Conservation (phyloP, 2,329 filamentous ascomycete species). For the Hypoxylon sp. region DNA sequence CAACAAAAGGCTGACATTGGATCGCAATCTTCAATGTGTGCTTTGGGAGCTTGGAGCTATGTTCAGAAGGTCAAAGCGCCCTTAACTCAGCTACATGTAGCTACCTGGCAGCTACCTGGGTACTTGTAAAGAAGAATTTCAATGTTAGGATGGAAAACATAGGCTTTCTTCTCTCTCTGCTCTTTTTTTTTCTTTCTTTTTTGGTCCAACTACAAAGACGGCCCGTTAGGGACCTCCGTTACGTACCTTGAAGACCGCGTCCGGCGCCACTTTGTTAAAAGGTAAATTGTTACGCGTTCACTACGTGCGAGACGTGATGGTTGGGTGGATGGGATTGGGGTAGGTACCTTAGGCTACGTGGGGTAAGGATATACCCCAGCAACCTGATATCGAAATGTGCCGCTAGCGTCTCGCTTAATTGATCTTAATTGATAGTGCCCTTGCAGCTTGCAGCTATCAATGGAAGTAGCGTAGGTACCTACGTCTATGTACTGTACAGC, state of each 20-base stretch:
- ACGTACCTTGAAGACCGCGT: slow-evolving; percentile 19
- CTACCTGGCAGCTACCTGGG: too few species aligned
- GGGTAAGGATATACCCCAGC: slow-evolving; percentile 26
- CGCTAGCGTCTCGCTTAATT: slow-evolving; percentile 31
- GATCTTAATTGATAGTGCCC: slow-evolving; percentile 29
- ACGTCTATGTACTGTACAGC: too few species aligned
- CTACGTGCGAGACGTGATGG: slow-evolving; percentile 22
- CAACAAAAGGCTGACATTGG: slow-evolving; percentile 20
- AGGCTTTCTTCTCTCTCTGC: neutral
- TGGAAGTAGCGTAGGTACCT: neutral
- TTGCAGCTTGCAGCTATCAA: slow-evolving; percentile 34
- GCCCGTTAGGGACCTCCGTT: slow-evolving; percentile 31
- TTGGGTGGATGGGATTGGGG: neutral
- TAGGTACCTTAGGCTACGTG: slow-evolving; percentile 21
- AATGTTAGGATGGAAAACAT: too few species aligned
- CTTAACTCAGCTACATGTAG: slow-evolving; percentile 12
- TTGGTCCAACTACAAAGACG: slow-evolving; percentile 12
- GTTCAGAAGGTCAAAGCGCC: slow-evolving; percentile 20
- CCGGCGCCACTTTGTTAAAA: slow-evolving; percentile 17
- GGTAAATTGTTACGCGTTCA: slow-evolving; percentile 33
- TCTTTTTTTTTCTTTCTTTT: too few species aligned
- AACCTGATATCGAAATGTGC: slow-evolving; percentile 32
- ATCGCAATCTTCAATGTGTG: slow-evolving; percentile 39
- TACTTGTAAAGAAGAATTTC: too few species aligned
- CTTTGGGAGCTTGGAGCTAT: neutral